Evolutionary conservation across 225 moss, liverwort and hornwort genomes (phyloP).

Genomic region (Sphagnum contortum): DNA sequence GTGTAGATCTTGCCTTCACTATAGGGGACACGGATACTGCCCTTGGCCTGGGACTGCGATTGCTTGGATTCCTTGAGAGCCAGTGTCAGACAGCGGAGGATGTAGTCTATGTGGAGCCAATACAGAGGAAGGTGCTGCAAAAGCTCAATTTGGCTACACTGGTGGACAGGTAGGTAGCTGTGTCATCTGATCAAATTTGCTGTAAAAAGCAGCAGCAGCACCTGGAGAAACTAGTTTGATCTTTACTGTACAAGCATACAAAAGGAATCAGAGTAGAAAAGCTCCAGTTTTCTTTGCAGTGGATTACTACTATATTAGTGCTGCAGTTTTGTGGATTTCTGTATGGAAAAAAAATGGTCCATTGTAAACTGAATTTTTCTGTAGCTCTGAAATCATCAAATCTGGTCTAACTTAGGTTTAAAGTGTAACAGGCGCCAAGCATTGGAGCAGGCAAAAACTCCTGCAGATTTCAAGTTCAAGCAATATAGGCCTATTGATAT

Average conservation of each 20-base stretch:
- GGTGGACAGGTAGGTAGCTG: constrained; percentile 54
- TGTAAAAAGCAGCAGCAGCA: no score
- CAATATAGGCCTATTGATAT: constrained; percentile 40
- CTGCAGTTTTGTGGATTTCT: constrained; percentile 7
- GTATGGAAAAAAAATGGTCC: background rate
- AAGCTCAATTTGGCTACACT: constrained; percentile 48
- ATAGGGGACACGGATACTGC: constrained; percentile 68
- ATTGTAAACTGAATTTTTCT: no score
- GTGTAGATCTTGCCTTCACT: constrained; percentile 53
- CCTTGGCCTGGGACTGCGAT: constrained; percentile 73
- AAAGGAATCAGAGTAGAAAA: background rate
- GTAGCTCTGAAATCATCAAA: no score
- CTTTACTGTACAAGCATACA: background rate
- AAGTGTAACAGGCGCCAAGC: constrained; percentile 33
- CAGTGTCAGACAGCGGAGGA: constrained; percentile 75
- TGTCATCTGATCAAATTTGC: background rate
- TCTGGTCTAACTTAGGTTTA: no score
- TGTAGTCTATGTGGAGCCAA: constrained; percentile 46
- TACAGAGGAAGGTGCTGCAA: constrained; percentile 49
- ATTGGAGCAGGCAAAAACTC: constrained; percentile 39
- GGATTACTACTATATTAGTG: constrained; percentile 5
- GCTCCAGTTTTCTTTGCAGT: background rate
- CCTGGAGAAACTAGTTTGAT: background rate
- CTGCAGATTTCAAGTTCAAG: constrained; percentile 41
- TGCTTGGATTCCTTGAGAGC: constrained; percentile 76